Percentiles rank a stretch among this genome's conserved stretches.
Conservation (phyloP, 2,329 filamentous ascomycete genomes). For the Chaetomiaceae sp. region DNA sequence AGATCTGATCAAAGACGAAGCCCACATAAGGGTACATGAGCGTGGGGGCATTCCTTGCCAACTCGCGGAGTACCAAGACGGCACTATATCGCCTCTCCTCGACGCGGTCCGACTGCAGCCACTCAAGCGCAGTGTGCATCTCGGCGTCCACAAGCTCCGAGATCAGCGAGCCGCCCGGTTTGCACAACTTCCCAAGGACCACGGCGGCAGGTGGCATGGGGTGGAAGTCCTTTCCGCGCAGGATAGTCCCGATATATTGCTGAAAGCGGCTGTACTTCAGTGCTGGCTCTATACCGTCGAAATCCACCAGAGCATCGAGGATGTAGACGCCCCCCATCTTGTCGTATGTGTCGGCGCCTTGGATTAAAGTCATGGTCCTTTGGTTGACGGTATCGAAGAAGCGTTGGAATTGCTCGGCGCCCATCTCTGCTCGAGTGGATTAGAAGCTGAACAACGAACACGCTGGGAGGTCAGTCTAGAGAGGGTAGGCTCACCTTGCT, state of each 20-base stretch:
- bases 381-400: constrained; percentile 55
- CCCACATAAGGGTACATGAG: constrained; percentile 93
- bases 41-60: constrained; percentile 88
- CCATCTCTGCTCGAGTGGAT: constrained; percentile 55
- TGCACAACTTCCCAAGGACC: constrained; percentile 83
- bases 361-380: constrained; percentile 61
- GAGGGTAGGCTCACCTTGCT: constrained; percentile 44
- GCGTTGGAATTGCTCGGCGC: constrained; percentile 66
- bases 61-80: constrained; percentile 82
- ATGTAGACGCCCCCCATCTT: constrained; percentile 88
- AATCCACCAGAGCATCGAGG: constrained; percentile 88
- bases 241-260: constrained; percentile 78
- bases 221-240: constrained; percentile 84
- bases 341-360: constrained; percentile 81
- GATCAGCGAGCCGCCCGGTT: constrained; percentile 87
- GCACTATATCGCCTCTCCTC: constrained; percentile 92
- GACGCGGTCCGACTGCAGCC: constrained; percentile 90
- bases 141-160: constrained; percentile 95
- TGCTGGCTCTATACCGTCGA: constrained; percentile 89
- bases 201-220: constrained; percentile 88
- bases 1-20: constrained; percentile 93
- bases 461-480: not conserved
- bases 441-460: not conserved
- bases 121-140: constrained; percentile 92
- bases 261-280: constrained; percentile 94